Base-by-base conservation (phyloP, 805 yeast genomes). In the Jamesozyma hellenica region DNA sequence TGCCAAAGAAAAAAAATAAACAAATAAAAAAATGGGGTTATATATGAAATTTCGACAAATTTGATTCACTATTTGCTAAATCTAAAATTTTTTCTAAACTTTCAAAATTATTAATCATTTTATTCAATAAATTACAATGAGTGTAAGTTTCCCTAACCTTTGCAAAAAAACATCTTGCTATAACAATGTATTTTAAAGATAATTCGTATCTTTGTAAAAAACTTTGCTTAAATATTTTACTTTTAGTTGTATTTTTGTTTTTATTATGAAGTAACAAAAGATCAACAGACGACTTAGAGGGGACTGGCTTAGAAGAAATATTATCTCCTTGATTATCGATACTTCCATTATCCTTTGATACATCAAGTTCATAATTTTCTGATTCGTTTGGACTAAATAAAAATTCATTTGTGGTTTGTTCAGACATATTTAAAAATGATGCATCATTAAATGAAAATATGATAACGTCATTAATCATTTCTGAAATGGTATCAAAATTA, bases 381-480 rank as follows among this genome's bases (percentile, higher is more conserved):
- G 42, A 35, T 8, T 42, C 32, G 28, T 17, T 35, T 14, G 29
- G 36, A 23, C 43, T 48, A 38, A 55, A 56, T 1, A 45, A 28
- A 32, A 56, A 56, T 33, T 54, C 59, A 26, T 53, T 51, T 13
- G 51, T 43, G 2, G 49, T 36, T 35, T 51, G 52, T 5, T 53
- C 56, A 3, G 55, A 41, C 60, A 58, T 56, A 28, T 54, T 55
- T 26, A 59, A 42, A 35, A 51, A 59, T 3, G 60, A 54, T 3
- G 58, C 43, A 40, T 59, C 63, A 38, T 59, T 59, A 34, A 56
- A 59, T 3, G 62, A 52, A 38, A 53, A 47, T 3, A 59, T 55
- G 13, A 57, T 39, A 10, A 59, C 57, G 19, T 56, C 49, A 35
- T 59, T 55, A 27, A 59, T 56, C 10, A 51, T 39, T 34, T 53